A percentile compares a stretch with the other conserved stretches of the same genome.
phyloP scores from a whole-genome alignment of 1,284 basidiomycete genomes.

The Austroboletus novae-zelandiae region DNA sequence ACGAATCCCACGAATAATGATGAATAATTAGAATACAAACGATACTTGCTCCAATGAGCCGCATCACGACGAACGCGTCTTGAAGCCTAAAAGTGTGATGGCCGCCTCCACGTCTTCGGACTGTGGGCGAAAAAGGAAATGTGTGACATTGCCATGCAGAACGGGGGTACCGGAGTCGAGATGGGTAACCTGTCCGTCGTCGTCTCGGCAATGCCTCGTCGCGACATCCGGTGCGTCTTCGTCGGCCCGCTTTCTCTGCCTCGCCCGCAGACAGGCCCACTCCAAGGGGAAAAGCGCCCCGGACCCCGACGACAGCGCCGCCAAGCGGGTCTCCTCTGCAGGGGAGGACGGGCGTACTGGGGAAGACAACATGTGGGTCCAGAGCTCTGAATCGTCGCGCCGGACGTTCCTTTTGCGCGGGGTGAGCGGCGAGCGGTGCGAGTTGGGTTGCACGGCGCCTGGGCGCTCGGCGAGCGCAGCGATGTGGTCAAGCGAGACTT shows the following conservation, averaged over 20 bases:
- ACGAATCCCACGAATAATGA: conserved; percentile 24
- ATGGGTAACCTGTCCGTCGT: not conserved
- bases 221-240: conserved; percentile 14
- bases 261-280: conserved; percentile 46
- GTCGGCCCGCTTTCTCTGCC: conserved; percentile 34
- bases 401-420: conserved; percentile 24
- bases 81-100: conserved; percentile 43
- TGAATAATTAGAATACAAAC: conserved; percentile 27
- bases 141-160: not conserved
- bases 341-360: conserved; percentile 38
- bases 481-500: conserved; percentile 41
- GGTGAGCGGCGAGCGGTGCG: conserved; percentile 29
- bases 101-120: conserved; percentile 44
- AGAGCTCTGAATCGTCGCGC: conserved; percentile 26
- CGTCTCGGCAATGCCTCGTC: not conserved
- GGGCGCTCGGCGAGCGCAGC: conserved; percentile 39
- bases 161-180: conserved; percentile 10
- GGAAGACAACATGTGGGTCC: conserved; percentile 45
- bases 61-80: conserved; percentile 15
- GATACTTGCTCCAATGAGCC: conserved; percentile 1
- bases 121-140: conserved; percentile 10
- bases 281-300: conserved; percentile 40
- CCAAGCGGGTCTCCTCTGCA: conserved; percentile 30
- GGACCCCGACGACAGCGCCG: conserved; percentile 29
- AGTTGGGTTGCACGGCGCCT: conserved; percentile 13